phyloP scores from a whole-genome alignment of 2,329 filamentous ascomycete species.

The Fragosphaeria purpurea region DNA sequence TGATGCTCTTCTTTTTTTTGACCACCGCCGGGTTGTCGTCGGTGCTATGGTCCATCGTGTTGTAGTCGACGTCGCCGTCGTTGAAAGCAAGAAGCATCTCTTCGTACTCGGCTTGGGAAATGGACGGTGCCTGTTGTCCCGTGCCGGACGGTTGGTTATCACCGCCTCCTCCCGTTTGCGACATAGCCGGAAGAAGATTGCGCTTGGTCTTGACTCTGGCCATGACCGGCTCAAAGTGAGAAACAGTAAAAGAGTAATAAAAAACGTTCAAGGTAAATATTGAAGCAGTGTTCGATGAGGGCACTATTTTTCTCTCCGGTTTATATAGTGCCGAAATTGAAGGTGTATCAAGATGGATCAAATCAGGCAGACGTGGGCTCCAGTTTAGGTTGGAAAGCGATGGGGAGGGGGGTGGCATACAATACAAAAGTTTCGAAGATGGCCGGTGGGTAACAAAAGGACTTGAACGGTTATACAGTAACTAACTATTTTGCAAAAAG shows the following conservation, averaged over 20 bases:
- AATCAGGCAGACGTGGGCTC: constrained; percentile 7
- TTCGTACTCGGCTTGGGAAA: constrained; percentile 7
- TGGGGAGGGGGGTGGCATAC: no score
- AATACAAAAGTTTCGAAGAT: no score
- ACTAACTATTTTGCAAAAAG: no score
- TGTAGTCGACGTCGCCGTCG: constrained; percentile 12
- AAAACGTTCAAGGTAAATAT: no score
- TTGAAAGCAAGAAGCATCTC: constrained; percentile 11
- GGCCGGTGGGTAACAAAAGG: no score
- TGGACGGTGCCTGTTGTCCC: background rate
- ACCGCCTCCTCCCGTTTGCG: background rate
- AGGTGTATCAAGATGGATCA: background rate
- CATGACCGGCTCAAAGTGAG: background rate
- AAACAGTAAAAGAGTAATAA: background rate
- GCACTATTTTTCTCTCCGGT: no score
- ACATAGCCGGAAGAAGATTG: constrained; percentile 2
- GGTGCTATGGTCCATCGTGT: background rate
- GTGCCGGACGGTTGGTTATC: background rate
- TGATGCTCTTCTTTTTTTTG: constrained; percentile 28
- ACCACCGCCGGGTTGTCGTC: constrained; percentile 9
- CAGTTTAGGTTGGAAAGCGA: no score
- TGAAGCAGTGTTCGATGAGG: no score
- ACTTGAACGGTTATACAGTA: no score
- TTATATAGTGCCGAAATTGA: no score
- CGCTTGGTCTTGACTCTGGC: constrained; percentile 1